phyloP scores from a whole-genome alignment of 1,284 basidiomycete species.

The Anthracocystis panici-leucophaei region DNA sequence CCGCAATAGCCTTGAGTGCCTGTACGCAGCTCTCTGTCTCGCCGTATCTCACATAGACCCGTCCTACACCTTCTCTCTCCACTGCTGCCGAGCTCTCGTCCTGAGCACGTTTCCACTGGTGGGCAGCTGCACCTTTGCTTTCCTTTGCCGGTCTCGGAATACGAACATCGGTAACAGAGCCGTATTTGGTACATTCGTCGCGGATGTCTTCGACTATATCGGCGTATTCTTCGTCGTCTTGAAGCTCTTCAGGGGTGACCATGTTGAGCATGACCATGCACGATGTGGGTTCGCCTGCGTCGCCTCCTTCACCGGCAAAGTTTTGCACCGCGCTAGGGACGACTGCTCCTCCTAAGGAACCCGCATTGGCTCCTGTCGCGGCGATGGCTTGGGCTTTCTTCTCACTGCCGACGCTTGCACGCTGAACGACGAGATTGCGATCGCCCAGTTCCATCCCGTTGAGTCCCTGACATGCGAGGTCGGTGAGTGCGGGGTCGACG shows the following conservation, averaged over 20 bases:
- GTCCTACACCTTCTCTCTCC: conserved; percentile 91
- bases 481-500: conserved; percentile 86
- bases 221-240: conserved; percentile 89
- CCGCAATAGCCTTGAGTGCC: conserved; percentile 86
- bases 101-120: conserved; percentile 53
- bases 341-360: conserved; percentile 61
- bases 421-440: conserved; percentile 93
- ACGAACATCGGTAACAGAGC: conserved; percentile 61
- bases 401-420: conserved; percentile 83
- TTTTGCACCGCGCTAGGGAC: conserved; percentile 62
- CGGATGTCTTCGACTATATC: conserved; percentile 95
- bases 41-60: conserved; percentile 89
- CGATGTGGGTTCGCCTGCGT: conserved; percentile 72
- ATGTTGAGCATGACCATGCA: conserved; percentile 98
- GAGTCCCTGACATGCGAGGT: conserved; percentile 93
- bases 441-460: conserved; percentile 98
- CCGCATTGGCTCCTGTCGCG: conserved; percentile 69
- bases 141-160: conserved; percentile 63
- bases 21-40: conserved; percentile 76
- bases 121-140: conserved; percentile 61
- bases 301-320: conserved; percentile 64
- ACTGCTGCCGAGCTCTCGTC: conserved; percentile 70
- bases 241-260: conserved; percentile 93
- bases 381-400: conserved; percentile 56
- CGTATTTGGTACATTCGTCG: conserved; percentile 76